phyloP scores from a whole-genome alignment of 164 flowering plant genomes.

The Vitis rotundifolia region DNA sequence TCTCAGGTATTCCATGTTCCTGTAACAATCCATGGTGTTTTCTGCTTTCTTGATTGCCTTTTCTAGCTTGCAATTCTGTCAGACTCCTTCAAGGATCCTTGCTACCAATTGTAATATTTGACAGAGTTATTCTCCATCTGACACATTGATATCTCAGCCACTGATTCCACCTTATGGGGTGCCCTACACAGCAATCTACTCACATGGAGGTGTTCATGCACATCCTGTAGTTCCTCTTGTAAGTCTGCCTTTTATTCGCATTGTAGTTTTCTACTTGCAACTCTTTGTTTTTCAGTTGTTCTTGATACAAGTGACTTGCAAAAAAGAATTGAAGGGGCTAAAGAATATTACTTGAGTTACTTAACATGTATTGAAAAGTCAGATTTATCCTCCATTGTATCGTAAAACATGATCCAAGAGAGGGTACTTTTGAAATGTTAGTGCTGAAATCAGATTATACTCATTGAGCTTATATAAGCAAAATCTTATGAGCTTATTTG shows the following conservation, averaged over 20 bases:
- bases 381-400: no score
- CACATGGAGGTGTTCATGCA: not conserved
- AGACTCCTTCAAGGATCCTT: not conserved
- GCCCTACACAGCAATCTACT: not conserved
- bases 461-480: no score
- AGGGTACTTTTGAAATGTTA: no score
- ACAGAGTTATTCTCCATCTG: conserved; percentile 5
- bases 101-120: not conserved
- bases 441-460: no score
- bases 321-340: not conserved
- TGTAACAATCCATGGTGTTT: conserved; percentile 12
- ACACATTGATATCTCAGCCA: conserved; percentile 2
- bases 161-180: conserved; percentile 3
- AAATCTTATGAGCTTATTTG: no score
- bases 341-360: no score
- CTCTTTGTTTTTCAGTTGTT: not conserved
- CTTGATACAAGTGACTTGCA: not conserved
- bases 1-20: conserved; percentile 5
- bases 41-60: not conserved
- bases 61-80: not conserved
- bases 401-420: no score
- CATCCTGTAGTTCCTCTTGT: no score
- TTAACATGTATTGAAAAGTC: no score
- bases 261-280: not conserved
- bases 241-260: no score